Evolutionary conservation across 192 early-diverging fungal genomes (phyloP).

Genomic region (Backusella tarrabulga): DNA sequence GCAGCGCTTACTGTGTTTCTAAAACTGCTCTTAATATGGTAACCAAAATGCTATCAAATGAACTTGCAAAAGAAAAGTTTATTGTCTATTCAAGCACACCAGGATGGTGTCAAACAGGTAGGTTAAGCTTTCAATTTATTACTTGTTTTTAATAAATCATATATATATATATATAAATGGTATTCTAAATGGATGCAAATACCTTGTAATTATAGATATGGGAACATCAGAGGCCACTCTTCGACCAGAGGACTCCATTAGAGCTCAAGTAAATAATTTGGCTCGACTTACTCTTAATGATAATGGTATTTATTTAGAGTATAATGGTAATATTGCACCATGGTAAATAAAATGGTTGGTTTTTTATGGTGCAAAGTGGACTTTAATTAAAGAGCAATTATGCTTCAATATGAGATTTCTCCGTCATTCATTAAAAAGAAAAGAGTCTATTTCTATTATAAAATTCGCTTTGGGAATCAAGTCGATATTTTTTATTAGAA

Average conservation of each 20-base stretch:
- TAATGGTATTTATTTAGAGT: conserved; percentile 19
- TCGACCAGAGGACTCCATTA: background rate
- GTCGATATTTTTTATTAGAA: no score
- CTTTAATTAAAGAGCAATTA: no score
- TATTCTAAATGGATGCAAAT: no score
- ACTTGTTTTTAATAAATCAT: no score
- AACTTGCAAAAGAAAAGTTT: conserved; percentile 11
- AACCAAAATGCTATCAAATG: conserved; percentile 16
- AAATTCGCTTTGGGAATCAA: no score
- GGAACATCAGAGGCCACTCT: conserved; percentile 6
- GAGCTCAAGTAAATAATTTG: conserved; percentile 6
- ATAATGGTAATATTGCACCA: conserved; percentile 8
- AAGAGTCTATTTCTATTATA: no score
- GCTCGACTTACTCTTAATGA: conserved; percentile 3
- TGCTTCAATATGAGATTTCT: no score
- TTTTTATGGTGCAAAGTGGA: background rate
- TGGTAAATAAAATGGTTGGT: conserved; percentile 11
- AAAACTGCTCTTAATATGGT: conserved; percentile 29
- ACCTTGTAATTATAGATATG: background rate
- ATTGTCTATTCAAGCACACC: conserved; percentile 18
- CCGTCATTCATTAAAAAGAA: no score
- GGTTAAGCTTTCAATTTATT: no score
- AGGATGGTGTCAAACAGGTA: conserved; percentile 22
- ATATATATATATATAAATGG: no score
- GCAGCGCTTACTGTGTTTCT: conserved; percentile 11